Conservation (phyloP, 2,329 filamentous ascomycete genomes). For the Xylaria sp. region DNA sequence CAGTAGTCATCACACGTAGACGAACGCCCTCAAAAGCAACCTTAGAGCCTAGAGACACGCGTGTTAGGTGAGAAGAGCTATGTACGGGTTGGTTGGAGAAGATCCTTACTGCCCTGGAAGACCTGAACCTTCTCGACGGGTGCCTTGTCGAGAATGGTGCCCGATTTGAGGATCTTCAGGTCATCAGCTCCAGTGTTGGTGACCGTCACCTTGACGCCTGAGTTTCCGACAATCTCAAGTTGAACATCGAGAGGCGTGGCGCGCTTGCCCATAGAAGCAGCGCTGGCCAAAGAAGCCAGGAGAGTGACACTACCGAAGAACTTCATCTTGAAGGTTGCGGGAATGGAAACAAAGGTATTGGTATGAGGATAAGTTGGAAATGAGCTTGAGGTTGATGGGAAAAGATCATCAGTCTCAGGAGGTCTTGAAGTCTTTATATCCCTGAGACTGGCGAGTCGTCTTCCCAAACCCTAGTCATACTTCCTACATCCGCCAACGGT, state of each 20-base stretch:
- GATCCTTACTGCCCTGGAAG: conserved; percentile 48
- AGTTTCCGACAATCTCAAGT: conserved; percentile 53
- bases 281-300: conserved; percentile 41
- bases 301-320: conserved; percentile 40
- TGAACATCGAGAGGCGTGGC: conserved; percentile 47
- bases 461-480: neutral
- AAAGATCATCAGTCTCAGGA: conserved; percentile 13
- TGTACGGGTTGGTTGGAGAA: neutral
- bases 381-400: conserved; percentile 23
- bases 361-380: conserved; percentile 18
- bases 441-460: neutral
- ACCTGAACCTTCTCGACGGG: conserved; percentile 57
- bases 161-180: conserved; percentile 56
- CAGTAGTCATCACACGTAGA: conserved; percentile 48
- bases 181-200: conserved; percentile 54
- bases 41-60: conserved; percentile 38
- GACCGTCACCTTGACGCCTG: conserved; percentile 55
- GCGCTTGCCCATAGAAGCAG: conserved; percentile 42
- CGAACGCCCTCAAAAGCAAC: conserved; percentile 58
- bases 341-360: conserved; percentile 3
- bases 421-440: conserved; percentile 22
- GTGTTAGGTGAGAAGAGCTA: conserved; percentile 1
- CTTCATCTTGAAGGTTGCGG: conserved; percentile 41
- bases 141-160: conserved; percentile 55
- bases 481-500: neutral